Conservation (phyloP, 139 green algal species). For the Pseudopediastrum boryanum region DNA sequence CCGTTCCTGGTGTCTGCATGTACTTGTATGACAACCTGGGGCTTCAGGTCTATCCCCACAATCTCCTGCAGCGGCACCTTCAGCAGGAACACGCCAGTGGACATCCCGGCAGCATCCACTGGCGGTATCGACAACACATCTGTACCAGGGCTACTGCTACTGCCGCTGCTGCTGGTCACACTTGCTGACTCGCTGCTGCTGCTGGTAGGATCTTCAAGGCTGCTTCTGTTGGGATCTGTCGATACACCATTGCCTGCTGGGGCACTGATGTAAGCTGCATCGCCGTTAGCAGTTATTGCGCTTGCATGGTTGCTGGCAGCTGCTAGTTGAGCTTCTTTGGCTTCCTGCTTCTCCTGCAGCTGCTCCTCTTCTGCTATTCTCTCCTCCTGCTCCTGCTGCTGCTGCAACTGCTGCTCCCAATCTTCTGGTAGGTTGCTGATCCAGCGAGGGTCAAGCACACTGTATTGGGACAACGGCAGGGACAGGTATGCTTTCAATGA, state of each 20-base stretch:
- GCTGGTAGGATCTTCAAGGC: neutral
- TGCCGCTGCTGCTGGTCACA: neutral
- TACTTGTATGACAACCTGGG: constrained; percentile 48
- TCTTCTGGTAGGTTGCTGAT: constrained; percentile 20
- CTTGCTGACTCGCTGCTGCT: neutral
- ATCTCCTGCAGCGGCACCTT: constrained; percentile 50
- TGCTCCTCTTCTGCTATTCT: neutral
- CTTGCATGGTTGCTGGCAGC: neutral
- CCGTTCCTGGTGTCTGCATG: constrained; percentile 33
- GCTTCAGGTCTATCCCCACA: constrained; percentile 47
- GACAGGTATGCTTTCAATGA: constrained; percentile 46
- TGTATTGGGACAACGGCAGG: constrained; percentile 58
- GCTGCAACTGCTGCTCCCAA: constrained; percentile 8
- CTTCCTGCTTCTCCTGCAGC: neutral
- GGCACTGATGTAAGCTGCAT: neutral
- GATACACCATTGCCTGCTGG: neutral
- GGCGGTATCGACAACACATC: neutral
- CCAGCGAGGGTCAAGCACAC: constrained; percentile 49
- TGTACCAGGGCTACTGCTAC: neutral
- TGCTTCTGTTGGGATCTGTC: neutral
- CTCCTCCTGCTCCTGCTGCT: neutral
- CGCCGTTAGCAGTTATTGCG: neutral
- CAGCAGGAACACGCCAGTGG: constrained; percentile 50
- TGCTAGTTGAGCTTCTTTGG: neutral
- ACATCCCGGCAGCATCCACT: neutral